These are phyloP conservation scores for Hypericum perforatum DNA, from an alignment of 345 rosid species.

Conservation along the genomic window DNA sequence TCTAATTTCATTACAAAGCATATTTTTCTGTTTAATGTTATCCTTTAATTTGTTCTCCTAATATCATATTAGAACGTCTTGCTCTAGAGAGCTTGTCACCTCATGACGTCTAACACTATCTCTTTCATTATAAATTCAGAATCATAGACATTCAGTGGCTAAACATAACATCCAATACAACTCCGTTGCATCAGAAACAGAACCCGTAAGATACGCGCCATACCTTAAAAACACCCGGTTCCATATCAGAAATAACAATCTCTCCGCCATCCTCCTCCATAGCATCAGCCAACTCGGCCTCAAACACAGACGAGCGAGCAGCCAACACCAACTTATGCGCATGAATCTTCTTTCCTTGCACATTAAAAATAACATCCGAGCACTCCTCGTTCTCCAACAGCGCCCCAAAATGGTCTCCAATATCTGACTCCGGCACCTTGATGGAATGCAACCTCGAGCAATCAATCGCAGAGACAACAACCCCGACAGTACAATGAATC, in stretches of 20 bases:
- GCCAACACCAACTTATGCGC: conserved; percentile 83
- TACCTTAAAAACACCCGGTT: conserved; percentile 87
- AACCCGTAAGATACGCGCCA: neutral
- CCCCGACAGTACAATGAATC: conserved; percentile 87
- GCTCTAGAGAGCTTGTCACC: no score
- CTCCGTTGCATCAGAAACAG: no score
- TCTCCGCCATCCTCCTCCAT: conserved; percentile 49
- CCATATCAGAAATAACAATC: conserved; percentile 55
- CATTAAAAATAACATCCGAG: conserved; percentile 65
- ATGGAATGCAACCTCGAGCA: conserved; percentile 66
- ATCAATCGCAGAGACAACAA: conserved; percentile 78
- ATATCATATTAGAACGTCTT: no score
- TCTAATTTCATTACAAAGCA: no score
- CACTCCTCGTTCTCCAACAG: conserved; percentile 76
- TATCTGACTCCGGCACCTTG: conserved; percentile 82
- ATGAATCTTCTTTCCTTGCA: conserved; percentile 57
- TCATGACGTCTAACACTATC: no score
- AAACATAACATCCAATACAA: no score
- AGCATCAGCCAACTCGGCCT: conserved; percentile 49
- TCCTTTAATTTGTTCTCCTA: no score
- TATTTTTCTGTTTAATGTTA: no score
- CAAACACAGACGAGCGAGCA: conserved; percentile 79
- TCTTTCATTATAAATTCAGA: no score
- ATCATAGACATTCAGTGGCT: no score
- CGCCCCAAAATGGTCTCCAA: conserved; percentile 68